Base-by-base conservation (phyloP, 2,329 filamentous ascomycete genomes). In the Paecilomyces dactylethromorphus region DNA sequence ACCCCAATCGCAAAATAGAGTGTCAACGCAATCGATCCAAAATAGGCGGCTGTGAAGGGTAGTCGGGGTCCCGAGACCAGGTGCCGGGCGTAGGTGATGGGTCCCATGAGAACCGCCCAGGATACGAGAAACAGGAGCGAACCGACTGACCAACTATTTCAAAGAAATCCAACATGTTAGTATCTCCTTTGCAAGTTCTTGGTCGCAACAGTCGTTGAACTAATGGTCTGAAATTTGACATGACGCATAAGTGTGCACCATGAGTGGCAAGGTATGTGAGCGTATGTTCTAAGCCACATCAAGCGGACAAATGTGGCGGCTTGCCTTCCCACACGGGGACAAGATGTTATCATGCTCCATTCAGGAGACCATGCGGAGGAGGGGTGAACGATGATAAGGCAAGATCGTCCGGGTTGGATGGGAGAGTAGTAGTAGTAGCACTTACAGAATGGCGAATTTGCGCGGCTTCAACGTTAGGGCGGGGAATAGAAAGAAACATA, bases 381-480 rank as follows among this genome's bases (percentile, higher is more conserved):
- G 18, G 15, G n/a, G n/a, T 18, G 18, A 45, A 8, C 11, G 13
- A 18, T 45, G 39, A 45, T 45, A 45, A 45, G 39, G 39, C 15
- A 10, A 18, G n/a, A 18, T 18, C 39, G 39, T 45, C 39, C 18
- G n/a, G 39, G 18, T 15, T 12, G 10, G 35, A 55, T 8, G n/a
- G 18, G 2, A 24, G 21, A n/a, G 12, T 13, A 26, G 53, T 26
- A 93, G 93, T 89, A n/a, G 12, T 13, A 26, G 53, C 33, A 93
- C 93, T 89, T 87, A 97, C 94, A 97, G 76, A 65, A 96, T 92
- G 58, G 93, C 92, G 81, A 99, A 97, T 82, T 97, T 99, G 77
- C 90, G 86, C 66, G 93, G 92, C 73, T 84, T 87, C 64, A 91
- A 76, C 65, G 90, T 84, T 65, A 97, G 83, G 61, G 92, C 82